Evolutionary conservation across 1,139 yeast genomes (phyloP), one percentile per base, ranked within the genome.

Genomic region (Candida sp.): DNA sequence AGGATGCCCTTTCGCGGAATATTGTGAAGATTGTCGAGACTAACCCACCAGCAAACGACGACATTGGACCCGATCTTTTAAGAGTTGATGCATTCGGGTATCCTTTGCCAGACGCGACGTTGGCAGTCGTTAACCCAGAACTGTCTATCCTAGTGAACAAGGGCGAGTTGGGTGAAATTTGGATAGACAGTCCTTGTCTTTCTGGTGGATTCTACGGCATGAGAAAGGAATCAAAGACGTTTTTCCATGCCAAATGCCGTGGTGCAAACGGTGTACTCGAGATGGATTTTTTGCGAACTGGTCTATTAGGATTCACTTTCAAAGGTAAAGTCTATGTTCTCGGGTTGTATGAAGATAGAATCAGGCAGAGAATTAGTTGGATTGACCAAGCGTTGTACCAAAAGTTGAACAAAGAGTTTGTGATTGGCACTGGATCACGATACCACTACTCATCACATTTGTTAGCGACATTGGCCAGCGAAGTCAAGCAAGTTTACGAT

Each of bases 51-150:
- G 75, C 85, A 4, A 75, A 80, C 7, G 81, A 76, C 52, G 88
- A 85, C 41, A 77, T 76, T 28, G 70, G 78, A 12, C 73, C 75
- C 44, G 78, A 83, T 60, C 63, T 62, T 44, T 73, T 92, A 42
- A 73, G 96, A 48, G 88, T 94, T 0, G 97, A 96, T 43, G 88
- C 98, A 0, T 94, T 94, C 75, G 99, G 99, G 0, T 91, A 80
- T 61, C 99, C 99, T 0, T 69, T 94, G 2, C 97, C 98, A 0
- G 98, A 93, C 70, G 94, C 98, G 0, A 90, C 96, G 0, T 69
- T 94, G 42, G 98, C 98, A 0, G 85, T 94, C 34, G 98, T 94
- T 0, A 92, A 96, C 63, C 98, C 99, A 0, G 99, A 96, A 57
- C 88, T 90, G 54, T 80, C 86, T 32, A 69, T 83, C 4, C 70